Base-by-base conservation (phyloP, 768 basidiomycete genomes). In the Tubosaeta sp. region DNA sequence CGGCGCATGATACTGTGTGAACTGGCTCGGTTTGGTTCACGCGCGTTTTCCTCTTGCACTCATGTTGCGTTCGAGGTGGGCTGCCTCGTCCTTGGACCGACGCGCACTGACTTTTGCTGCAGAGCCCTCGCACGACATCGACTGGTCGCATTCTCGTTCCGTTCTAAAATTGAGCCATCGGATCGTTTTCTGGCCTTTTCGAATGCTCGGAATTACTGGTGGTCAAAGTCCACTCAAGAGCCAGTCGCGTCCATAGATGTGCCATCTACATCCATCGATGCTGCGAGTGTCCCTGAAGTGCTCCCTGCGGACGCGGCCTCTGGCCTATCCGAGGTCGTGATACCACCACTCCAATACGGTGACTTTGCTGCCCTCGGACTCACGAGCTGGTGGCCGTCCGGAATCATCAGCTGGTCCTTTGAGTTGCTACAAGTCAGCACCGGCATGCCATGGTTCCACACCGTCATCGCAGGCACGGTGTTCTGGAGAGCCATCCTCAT, bases 391-490 rank as follows among this genome's bases (percentile, higher is more conserved):
- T 88, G 78, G 43, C 89, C 88, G 3, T 78, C 82, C 0, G 88
- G 86, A 0, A 57, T 86, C 32, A 71, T 83, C 17, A 75, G 79
- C 39, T 82, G 79, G 77, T 71, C 80, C 16, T 72, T 88, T 45
- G 89, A 92, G 66, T 56, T 82, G 44, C 66, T 90, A 48, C 82
- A 91, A 56, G 83, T 91, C 46, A 68, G 75, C 44, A 81, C 82
- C 0, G 85, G 83, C 34, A 69, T 92, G 53, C 85, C 87, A 0
- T 94, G 92, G 91, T 88, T 88, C 73, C 82, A 84, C 76, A 86
- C 90, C 44, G 88, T 94, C 68, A 69, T 91, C 41, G 72, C 71
- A 5, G 82, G 83, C 27, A 81, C 84, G 26, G 50, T 85, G 11
- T 62, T 83, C 63, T 82, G 86, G 74, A 83, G 86, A 19, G 45